Evolutionary conservation across 495 filamentous ascomycete genomes (phyloP).

Genomic region (Penicillium chermesinum): DNA sequence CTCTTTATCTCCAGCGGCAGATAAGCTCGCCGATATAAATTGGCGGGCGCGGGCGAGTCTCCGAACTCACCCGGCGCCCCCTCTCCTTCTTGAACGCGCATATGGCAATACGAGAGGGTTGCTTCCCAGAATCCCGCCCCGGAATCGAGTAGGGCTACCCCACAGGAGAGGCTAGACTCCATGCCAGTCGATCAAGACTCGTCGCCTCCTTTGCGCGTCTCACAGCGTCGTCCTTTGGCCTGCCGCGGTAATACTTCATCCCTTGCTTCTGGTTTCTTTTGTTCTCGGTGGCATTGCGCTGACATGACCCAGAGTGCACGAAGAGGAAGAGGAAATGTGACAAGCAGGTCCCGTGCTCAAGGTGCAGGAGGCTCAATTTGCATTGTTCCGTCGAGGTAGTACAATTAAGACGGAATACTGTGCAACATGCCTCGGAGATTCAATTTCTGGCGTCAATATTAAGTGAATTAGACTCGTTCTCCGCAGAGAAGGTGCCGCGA

Average conservation of each 20-base stretch:
- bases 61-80: slow-evolving; percentile 7
- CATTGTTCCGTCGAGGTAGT: slow-evolving; percentile 28
- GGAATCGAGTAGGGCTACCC: slow-evolving; percentile 3
- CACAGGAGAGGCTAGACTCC: background rate
- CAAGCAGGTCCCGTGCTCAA: slow-evolving; percentile 27
- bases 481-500: slow-evolving; percentile 6
- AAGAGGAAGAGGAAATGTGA: slow-evolving; percentile 31
- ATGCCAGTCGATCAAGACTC: slow-evolving; percentile 10
- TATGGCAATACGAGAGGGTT: background rate
- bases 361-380: slow-evolving; percentile 25
- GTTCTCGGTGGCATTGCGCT: slow-evolving; percentile 1
- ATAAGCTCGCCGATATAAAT: background rate
- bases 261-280: no score
- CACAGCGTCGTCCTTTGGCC: slow-evolving; percentile 29
- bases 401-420: slow-evolving; percentile 21
- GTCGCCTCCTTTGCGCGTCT: slow-evolving; percentile 16
- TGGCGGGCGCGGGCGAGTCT: slow-evolving; percentile 5
- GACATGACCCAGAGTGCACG: slow-evolving; percentile 22
- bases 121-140: background rate
- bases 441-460: slow-evolving; percentile 25
- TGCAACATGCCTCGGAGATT: slow-evolving; percentile 28
- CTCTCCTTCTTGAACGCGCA: slow-evolving; percentile 2
- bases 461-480: slow-evolving; percentile 16
- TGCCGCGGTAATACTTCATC: slow-evolving; percentile 23
- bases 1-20: background rate